Evolutionary conservation across 495 filamentous ascomycete genomes (phyloP).

Genomic region (Tuber borchii): DNA sequence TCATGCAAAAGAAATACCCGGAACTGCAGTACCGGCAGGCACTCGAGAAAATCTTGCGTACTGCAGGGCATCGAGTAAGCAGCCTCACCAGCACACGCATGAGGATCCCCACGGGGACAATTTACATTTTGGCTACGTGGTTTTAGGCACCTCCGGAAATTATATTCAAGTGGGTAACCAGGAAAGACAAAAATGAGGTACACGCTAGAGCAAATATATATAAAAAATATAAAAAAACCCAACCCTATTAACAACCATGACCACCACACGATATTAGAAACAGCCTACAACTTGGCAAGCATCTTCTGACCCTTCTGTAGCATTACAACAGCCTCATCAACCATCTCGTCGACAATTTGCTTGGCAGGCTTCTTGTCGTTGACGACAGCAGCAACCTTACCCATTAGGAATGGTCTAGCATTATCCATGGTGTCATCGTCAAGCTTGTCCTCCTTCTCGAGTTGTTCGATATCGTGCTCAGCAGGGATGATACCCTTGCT

Average conservation of each 20-base stretch:
- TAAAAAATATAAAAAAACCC: not conserved
- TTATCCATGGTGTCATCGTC: conserved; percentile 79
- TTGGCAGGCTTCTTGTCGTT: conserved; percentile 91
- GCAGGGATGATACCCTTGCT: conserved; percentile 83
- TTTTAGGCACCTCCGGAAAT: not conserved
- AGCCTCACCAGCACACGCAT: not conserved
- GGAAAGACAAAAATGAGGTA: not conserved
- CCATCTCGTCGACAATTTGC: conserved; percentile 89
- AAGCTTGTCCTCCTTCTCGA: conserved; percentile 50
- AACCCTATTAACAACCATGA: not conserved
- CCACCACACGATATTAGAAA: not conserved
- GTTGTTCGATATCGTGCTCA: conserved; percentile 85
- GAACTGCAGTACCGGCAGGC: not conserved
- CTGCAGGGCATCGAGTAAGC: not conserved
- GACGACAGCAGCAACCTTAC: conserved; percentile 87
- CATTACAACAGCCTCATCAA: conserved; percentile 67
- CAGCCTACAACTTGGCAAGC: conserved; percentile 50
- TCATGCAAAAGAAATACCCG: not conserved
- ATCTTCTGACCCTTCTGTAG: conserved; percentile 61
- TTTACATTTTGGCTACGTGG: not conserved
- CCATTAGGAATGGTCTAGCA: conserved; percentile 89
- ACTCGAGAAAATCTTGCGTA: not conserved
- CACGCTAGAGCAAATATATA: not conserved
- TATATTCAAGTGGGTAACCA: not conserved
- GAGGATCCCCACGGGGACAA: not conserved